A percentile compares a stretch with the other conserved stretches of the same genome.
Evolutionary conservation across 768 basidiomycete species (phyloP).

Genomic region (Boletus tylopilopsis): DNA sequence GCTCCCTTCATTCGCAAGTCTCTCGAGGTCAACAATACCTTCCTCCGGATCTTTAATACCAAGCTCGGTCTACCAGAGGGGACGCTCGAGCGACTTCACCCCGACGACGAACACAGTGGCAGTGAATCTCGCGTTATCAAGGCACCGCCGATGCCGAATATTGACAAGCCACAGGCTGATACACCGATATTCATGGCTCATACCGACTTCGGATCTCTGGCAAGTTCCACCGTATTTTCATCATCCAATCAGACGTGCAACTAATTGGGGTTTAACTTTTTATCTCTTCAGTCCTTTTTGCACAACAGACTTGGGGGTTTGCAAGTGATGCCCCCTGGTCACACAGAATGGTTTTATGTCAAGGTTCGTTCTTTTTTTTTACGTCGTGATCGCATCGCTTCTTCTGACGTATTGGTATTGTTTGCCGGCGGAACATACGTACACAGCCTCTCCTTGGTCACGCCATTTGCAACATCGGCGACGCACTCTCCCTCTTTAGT

Average conservation of each 20-base stretch:
- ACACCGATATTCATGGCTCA: slow-evolving; percentile 57
- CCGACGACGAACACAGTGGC: slow-evolving; percentile 44
- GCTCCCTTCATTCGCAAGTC: slow-evolving; percentile 57
- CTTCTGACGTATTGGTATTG: background rate
- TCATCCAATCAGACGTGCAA: too few relatives aligned
- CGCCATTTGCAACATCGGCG: slow-evolving; percentile 61
- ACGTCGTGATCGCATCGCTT: slow-evolving; percentile 52
- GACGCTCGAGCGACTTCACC: slow-evolving; percentile 42
- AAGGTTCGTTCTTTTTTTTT: slow-evolving; percentile 37
- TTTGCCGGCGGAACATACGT: too few relatives aligned
- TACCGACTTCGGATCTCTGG: slow-evolving; percentile 73
- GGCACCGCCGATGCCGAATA: slow-evolving; percentile 42
- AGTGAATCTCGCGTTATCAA: slow-evolving; percentile 56
- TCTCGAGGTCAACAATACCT: slow-evolving; percentile 47
- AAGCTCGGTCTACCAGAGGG: slow-evolving; percentile 51
- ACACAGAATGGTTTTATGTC: slow-evolving; percentile 64
- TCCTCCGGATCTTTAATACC: slow-evolving; percentile 56
- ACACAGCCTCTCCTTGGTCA: slow-evolving; percentile 49
- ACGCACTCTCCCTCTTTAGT: slow-evolving; percentile 58
- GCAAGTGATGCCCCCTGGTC: slow-evolving; percentile 61
- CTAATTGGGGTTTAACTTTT: too few relatives aligned
- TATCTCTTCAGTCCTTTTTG: slow-evolving; percentile 50
- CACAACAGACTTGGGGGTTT: slow-evolving; percentile 69
- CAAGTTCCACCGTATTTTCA: too few relatives aligned
- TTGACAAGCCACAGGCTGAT: slow-evolving; percentile 21